Percentiles rank a stretch among this genome's conserved stretches.
phyloP scores from a whole-genome alignment of 306 rosid genomes.

The Dryas drummondii region DNA sequence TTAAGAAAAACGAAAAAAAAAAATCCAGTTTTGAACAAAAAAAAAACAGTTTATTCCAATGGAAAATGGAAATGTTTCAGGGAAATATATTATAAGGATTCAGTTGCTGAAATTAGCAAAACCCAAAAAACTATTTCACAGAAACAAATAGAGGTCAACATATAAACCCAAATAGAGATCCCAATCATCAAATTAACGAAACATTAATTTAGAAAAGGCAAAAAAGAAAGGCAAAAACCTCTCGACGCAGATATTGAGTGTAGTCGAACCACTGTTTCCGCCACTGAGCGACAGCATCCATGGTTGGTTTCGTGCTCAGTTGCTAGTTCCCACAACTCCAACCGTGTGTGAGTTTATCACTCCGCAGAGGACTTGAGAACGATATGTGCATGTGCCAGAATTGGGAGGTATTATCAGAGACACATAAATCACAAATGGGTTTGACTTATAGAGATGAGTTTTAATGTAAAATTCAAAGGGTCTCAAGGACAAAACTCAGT shows the following conservation, averaged over 20 bases:
- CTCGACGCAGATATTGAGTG: slow-evolving; percentile 40
- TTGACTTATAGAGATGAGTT: neutral
- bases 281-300: slow-evolving; percentile 59
- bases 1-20: neutral
- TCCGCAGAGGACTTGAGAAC: neutral
- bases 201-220: neutral
- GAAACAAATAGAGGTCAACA: neutral
- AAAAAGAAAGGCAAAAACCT: slow-evolving; percentile 39
- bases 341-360: neutral
- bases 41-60: neutral
- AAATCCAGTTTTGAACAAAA: neutral
- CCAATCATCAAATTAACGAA: neutral
- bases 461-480: neutral
- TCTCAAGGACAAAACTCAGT: neutral
- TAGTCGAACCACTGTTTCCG: slow-evolving; percentile 45
- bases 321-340: too few species aligned
- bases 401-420: neutral
- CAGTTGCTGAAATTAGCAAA: neutral
- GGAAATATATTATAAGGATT: neutral
- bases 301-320: slow-evolving; percentile 24
- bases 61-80: neutral
- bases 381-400: neutral
- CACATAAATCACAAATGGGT: neutral
- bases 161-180: neutral
- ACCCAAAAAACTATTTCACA: neutral